Evolutionary conservation across 1,284 basidiomycete species (phyloP).

Genomic region (Apiotrichum gracile): DNA sequence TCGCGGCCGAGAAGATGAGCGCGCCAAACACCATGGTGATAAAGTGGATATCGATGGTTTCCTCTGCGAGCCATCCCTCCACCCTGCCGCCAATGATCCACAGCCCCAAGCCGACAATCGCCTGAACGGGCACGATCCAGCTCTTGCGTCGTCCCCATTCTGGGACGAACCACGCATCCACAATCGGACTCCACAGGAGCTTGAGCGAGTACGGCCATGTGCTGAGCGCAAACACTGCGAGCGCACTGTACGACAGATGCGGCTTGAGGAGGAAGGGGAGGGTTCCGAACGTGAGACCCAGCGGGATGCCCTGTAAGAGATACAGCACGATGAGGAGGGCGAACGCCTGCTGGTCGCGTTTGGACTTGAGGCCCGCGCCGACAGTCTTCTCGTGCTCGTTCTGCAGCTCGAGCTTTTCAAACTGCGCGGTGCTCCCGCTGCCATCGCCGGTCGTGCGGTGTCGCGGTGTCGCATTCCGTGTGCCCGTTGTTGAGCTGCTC

Average conservation of each 20-base stretch:
- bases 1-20: conserved; percentile 91
- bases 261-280: conserved; percentile 94
- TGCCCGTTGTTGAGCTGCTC: background rate
- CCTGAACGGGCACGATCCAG: conserved; percentile 98
- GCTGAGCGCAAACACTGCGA: conserved; percentile 88
- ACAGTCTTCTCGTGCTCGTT: conserved; percentile 11
- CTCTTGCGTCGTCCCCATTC: conserved; percentile 79
- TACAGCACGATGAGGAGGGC: conserved; percentile 76
- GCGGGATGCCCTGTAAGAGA: conserved; percentile 82
- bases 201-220: conserved; percentile 98
- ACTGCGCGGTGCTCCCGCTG: background rate
- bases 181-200: conserved; percentile 94
- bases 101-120: conserved; percentile 81
- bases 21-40: conserved; percentile 83
- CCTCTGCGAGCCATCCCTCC: conserved; percentile 75
- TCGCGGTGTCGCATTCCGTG: background rate
- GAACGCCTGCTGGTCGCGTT: conserved; percentile 73
- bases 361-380: conserved; percentile 29
- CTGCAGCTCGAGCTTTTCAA: conserved; percentile 27
- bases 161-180: conserved; percentile 81
- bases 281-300: conserved; percentile 69
- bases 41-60: conserved; percentile 69
- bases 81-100: conserved; percentile 78
- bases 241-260: conserved; percentile 91
- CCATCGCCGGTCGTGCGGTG: too few species aligned